Conservation (phyloP, 306 rosid species). For the Canavalia gladiata region DNA sequence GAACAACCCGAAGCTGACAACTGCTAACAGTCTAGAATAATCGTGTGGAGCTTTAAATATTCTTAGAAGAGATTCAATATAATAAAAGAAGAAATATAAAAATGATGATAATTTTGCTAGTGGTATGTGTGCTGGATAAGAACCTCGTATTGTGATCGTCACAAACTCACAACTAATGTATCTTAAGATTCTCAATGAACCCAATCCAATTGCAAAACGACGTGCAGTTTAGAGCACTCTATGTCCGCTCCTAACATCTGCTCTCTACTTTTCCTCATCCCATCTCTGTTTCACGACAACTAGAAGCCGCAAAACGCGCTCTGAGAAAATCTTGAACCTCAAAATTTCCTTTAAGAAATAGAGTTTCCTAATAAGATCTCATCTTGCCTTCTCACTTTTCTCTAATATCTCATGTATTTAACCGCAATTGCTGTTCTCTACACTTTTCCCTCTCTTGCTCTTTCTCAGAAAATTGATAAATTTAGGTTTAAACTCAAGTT, state of each 20-base stretch:
- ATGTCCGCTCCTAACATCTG: neutral
- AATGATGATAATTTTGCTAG: no score
- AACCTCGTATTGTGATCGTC: neutral
- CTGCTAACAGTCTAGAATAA: neutral
- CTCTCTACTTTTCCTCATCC: neutral
- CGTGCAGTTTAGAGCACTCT: neutral
- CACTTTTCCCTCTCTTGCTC: conserved; percentile 56
- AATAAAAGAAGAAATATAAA: no score
- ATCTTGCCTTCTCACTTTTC: conserved; percentile 26
- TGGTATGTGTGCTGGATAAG: neutral
- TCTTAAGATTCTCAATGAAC: neutral
- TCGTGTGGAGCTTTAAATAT: neutral
- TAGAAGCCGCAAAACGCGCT: neutral
- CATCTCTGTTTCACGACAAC: conserved; percentile 20
- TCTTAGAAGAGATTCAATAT: no score
- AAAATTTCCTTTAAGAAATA: neutral
- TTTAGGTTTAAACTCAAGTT: conserved; percentile 73
- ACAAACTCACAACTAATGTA: neutral
- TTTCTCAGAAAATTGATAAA: conserved; percentile 67
- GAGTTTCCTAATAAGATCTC: neutral
- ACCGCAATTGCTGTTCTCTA: conserved; percentile 35
- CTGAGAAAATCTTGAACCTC: neutral
- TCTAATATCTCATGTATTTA: conserved; percentile 61
- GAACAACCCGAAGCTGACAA: neutral
- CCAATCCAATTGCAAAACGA: neutral